Evolutionary conservation across 495 filamentous ascomycete species (phyloP).

Genomic region (Talaromyces nanjingensis): DNA sequence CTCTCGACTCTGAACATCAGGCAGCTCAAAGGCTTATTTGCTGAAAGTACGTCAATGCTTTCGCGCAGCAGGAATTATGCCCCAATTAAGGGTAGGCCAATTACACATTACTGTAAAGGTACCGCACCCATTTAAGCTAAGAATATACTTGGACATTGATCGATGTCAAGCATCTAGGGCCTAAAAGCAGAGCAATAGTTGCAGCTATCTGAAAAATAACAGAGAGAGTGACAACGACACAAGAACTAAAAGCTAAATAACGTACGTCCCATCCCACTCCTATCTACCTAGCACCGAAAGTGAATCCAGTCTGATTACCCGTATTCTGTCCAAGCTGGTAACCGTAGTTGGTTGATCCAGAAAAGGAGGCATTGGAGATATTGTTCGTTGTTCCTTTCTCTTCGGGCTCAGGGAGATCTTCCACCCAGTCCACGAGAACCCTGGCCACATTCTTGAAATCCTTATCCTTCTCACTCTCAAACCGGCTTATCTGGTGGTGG

Average conservation of each 20-base stretch:
- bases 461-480: conserved; percentile 5
- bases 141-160: no score
- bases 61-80: no score
- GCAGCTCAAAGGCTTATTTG: no score
- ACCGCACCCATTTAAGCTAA: no score
- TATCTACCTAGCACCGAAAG: neutral
- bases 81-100: no score
- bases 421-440: conserved; percentile 6
- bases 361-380: conserved; percentile 8
- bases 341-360: conserved; percentile 4
- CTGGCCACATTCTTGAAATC: conserved; percentile 5
- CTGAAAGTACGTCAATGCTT: no score
- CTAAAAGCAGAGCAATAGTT: no score
- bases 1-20: no score
- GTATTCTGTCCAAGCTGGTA: conserved; percentile 8
- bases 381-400: conserved; percentile 5
- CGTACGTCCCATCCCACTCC: neutral
- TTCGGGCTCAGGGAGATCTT: neutral
- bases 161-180: no score
- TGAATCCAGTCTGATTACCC: conserved; percentile 7
- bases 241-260: neutral
- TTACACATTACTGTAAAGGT: no score
- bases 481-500: conserved; percentile 1
- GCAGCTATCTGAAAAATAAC: no score
- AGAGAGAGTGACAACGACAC: neutral